phyloP scores from a whole-genome alignment of 2,329 filamentous ascomycete species.

The Calonectria pseudoturangicola region DNA sequence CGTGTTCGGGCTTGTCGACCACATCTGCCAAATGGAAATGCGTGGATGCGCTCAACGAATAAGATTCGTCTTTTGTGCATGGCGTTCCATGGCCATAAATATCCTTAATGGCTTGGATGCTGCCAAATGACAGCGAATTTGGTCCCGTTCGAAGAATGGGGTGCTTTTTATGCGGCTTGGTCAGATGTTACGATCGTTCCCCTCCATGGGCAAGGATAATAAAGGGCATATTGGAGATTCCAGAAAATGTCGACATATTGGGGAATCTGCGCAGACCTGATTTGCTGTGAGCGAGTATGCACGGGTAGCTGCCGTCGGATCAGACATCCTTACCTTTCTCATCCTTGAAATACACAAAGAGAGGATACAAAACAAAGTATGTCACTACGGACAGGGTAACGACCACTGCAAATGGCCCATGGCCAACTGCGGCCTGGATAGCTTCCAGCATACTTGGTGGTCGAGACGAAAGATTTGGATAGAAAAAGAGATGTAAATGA shows the following conservation, averaged over 20 bases:
- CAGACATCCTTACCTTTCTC: neutral
- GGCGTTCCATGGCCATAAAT: neutral
- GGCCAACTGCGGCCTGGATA: neutral
- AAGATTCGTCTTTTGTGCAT: neutral
- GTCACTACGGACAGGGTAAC: neutral
- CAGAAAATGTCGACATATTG: neutral
- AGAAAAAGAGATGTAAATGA: neutral
- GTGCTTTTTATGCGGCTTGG: neutral
- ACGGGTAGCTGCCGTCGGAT: neutral
- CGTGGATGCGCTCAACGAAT: slow-evolving; percentile 2
- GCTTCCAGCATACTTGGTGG: neutral
- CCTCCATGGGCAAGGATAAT: slow-evolving; percentile 9
- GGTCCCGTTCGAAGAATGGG: neutral
- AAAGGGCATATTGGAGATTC: neutral
- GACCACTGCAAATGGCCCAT: neutral
- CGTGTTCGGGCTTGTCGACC: neutral
- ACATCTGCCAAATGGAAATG: slow-evolving; percentile 10
- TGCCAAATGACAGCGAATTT: neutral
- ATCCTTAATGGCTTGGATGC: neutral
- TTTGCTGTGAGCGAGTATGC: neutral
- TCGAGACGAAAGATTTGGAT: neutral
- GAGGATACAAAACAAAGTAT: neutral
- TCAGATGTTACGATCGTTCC: slow-evolving; percentile 5
- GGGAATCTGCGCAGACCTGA: neutral
- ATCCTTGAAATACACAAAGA: slow-evolving; percentile 2